phyloP scores from a whole-genome alignment of 257 asterid species.

The Fraxinus americana region DNA sequence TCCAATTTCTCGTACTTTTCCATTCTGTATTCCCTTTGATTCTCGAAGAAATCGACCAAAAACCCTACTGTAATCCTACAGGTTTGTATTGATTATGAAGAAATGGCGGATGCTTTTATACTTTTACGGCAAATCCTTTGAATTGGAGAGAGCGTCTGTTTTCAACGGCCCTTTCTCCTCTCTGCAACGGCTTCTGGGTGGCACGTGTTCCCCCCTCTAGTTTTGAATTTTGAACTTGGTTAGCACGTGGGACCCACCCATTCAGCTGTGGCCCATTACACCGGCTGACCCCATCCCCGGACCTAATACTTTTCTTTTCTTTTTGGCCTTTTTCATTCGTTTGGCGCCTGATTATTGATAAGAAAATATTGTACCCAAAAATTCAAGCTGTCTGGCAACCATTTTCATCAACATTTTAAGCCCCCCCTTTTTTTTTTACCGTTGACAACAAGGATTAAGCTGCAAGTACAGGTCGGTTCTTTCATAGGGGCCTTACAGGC shows the following conservation, averaged over 20 bases:
- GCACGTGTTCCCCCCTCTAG: not conserved
- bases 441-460: too few species aligned
- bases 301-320: too few species aligned
- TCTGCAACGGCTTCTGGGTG: not conserved
- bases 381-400: too few species aligned
- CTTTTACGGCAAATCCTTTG: not conserved
- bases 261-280: not conserved
- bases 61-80: not conserved
- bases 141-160: not conserved
- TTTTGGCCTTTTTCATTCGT: too few species aligned
- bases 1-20: slow-evolving; percentile 87
- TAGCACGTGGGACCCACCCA: not conserved
- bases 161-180: not conserved
- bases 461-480: too few species aligned
- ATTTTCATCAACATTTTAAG: too few species aligned
- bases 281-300: too few species aligned
- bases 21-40: slow-evolving; percentile 21
- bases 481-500: too few species aligned
- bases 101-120: not conserved
- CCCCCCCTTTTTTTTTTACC: too few species aligned
- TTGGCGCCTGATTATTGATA: too few species aligned
- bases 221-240: not conserved
- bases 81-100: not conserved
- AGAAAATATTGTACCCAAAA: too few species aligned
- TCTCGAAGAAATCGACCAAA: not conserved